Conservation (phyloP, 768 basidiomycete genomes). For the Phlegmacium glaucopus region DNA sequence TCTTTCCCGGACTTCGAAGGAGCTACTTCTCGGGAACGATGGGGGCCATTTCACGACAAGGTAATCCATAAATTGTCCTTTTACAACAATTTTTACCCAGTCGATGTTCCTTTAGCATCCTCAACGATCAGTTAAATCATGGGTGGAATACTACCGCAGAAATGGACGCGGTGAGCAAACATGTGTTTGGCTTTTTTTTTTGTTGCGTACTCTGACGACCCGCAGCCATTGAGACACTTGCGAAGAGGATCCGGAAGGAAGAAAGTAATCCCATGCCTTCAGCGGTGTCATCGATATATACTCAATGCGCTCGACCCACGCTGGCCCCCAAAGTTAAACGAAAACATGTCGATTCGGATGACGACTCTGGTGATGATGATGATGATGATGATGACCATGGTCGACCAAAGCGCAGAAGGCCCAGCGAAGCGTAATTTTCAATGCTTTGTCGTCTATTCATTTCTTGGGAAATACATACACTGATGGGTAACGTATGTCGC, state of each 20-base stretch:
- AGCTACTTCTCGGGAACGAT: slow-evolving; percentile 42
- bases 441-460: slow-evolving; percentile 1
- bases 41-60: slow-evolving; percentile 49
- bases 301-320: slow-evolving; percentile 30
- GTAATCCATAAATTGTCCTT: slow-evolving; percentile 31
- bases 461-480: background rate
- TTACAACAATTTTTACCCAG: background rate
- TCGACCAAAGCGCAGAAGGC: slow-evolving; percentile 8
- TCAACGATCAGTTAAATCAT: slow-evolving; percentile 52
- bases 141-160: slow-evolving; percentile 58
- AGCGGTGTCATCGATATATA: slow-evolving; percentile 14
- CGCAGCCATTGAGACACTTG: slow-evolving; percentile 35
- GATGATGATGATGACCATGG: slow-evolving; percentile 24
- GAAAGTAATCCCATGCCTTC: slow-evolving; percentile 6
- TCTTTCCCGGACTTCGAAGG: slow-evolving; percentile 43
- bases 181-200: background rate
- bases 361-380: slow-evolving; percentile 23
- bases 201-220: background rate
- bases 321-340: slow-evolving; percentile 30
- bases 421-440: background rate
- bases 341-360: slow-evolving; percentile 14
- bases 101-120: slow-evolving; percentile 37
- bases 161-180: slow-evolving; percentile 41
- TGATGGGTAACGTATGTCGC: background rate
- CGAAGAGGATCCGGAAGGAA: slow-evolving; percentile 33